Evolutionary conservation across 306 rosid genomes (phyloP).

Genomic region (Lagenaria siceraria): DNA sequence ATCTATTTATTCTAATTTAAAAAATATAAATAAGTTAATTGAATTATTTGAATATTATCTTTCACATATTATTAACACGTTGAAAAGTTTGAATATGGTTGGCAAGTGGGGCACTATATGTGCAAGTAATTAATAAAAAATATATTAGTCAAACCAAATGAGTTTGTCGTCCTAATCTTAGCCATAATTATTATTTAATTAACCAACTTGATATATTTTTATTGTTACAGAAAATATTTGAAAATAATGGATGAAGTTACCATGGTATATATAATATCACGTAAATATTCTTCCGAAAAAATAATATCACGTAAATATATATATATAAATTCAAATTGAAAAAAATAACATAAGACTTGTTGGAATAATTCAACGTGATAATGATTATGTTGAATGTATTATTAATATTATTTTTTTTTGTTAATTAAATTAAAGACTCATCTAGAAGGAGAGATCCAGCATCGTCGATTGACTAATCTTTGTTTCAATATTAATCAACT

Average conservation of each 20-base stretch:
- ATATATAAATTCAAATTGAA: not conserved
- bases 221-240: not conserved
- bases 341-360: not conserved
- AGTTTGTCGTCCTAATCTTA: constrained; percentile 8
- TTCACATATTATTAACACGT: not conserved
- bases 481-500: not conserved
- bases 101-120: constrained; percentile 5
- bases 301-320: constrained; percentile 1
- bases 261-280: not conserved
- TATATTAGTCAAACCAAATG: constrained; percentile 4
- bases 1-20: not conserved
- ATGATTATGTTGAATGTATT: not conserved
- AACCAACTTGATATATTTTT: not conserved
- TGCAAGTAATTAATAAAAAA: not conserved
- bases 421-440: not conserved
- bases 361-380: not conserved
- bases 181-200: constrained; percentile 6
- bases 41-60: not conserved
- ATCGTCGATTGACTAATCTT: not conserved
- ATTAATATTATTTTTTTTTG: too few relatives aligned
- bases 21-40: not conserved
- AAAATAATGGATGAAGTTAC: not conserved
- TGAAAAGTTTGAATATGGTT: constrained; percentile 1
- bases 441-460: not conserved
- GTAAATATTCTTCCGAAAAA: not conserved